Percentiles rank a stretch among this genome's conserved stretches.
phyloP scores from a whole-genome alignment of 192 early-diverging fungal genomes.

The Funneliformis geosporum region DNA sequence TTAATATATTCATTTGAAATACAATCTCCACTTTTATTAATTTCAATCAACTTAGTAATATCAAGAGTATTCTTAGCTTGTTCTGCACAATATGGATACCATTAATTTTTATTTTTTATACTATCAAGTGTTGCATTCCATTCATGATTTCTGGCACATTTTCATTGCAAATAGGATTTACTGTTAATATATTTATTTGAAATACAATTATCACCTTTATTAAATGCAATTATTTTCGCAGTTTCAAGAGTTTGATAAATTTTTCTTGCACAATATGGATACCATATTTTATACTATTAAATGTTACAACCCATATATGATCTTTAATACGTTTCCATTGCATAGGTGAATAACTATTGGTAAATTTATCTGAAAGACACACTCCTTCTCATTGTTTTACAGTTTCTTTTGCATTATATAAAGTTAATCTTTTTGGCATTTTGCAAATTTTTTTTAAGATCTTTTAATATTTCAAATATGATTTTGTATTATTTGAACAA shows the following conservation, averaged over 20 bases:
- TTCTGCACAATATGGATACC: not conserved
- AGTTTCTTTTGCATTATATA: conserved; percentile 3
- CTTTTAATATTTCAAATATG: not conserved
- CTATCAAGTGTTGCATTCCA: conserved; percentile 27
- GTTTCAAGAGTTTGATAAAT: conserved; percentile 13
- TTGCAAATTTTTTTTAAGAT: not conserved
- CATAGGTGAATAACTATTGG: conserved; percentile 17
- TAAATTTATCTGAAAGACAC: conserved; percentile 23
- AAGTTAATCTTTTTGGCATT: conserved; percentile 4
- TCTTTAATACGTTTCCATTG: conserved; percentile 26
- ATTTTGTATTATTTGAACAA: not conserved
- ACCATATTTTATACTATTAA: conserved; percentile 22
- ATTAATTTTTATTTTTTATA: conserved; percentile 25
- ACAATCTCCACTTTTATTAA: conserved; percentile 11
- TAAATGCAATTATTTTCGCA: conserved; percentile 24
- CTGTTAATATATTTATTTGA: conserved; percentile 23
- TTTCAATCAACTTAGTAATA: conserved; percentile 4
- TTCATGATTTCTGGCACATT: conserved; percentile 30
- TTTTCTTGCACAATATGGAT: not conserved
- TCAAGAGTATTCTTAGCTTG: conserved; percentile 12
- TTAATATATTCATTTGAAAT: conserved; percentile 29
- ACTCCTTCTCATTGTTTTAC: not conserved
- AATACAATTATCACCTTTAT: conserved; percentile 17
- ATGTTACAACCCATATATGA: conserved; percentile 20
- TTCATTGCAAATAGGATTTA: conserved; percentile 17